A percentile compares a stretch with the other conserved stretches of the same genome.
These are phyloP conservation scores for Saprolegnia parasitica DNA, from an alignment of 352 stramenopile genomes.

Conservation along the genomic window DNA sequence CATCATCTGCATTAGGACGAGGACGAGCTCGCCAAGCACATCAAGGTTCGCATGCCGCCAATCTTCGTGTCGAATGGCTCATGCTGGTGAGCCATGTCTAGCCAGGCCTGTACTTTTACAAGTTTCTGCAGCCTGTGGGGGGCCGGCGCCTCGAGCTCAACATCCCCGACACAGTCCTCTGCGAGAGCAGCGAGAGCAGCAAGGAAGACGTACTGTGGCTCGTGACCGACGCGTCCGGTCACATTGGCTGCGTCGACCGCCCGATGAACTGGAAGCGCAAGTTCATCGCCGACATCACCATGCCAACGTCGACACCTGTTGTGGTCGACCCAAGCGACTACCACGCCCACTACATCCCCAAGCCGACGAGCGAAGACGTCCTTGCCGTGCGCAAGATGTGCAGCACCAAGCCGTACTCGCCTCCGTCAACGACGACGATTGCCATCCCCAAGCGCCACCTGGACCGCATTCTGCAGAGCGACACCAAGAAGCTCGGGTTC, in stretches of 20 bases:
- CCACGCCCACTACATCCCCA: constrained; percentile 3
- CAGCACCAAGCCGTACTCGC: constrained; percentile 42
- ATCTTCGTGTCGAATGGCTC: background rate
- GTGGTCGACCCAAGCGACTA: background rate
- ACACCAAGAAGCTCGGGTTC: constrained; percentile 47
- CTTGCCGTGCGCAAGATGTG: constrained; percentile 56
- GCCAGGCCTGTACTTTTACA: constrained; percentile 76
- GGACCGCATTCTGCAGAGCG: constrained; percentile 50
- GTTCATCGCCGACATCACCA: constrained; percentile 44
- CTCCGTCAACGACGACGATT: constrained; percentile 44
- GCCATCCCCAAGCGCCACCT: constrained; percentile 54
- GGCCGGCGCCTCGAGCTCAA: constrained; percentile 48
- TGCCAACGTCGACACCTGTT: background rate
- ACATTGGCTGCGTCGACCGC: constrained; percentile 50
- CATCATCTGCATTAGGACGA: background rate
- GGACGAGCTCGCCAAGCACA: constrained; percentile 11
- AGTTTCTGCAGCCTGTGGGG: constrained; percentile 70
- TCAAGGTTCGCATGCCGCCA: constrained; percentile 13
- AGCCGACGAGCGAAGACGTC: constrained; percentile 34
- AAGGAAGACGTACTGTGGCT: constrained; percentile 60
- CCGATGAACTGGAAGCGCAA: constrained; percentile 49
- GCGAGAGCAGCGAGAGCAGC: constrained; percentile 41
- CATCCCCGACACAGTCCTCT: constrained; percentile 57
- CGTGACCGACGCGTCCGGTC: constrained; percentile 41
- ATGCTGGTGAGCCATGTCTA: constrained; percentile 22